Base-by-base conservation (phyloP, 192 early-diverging fungal species). In the Coemansia sp. region DNA sequence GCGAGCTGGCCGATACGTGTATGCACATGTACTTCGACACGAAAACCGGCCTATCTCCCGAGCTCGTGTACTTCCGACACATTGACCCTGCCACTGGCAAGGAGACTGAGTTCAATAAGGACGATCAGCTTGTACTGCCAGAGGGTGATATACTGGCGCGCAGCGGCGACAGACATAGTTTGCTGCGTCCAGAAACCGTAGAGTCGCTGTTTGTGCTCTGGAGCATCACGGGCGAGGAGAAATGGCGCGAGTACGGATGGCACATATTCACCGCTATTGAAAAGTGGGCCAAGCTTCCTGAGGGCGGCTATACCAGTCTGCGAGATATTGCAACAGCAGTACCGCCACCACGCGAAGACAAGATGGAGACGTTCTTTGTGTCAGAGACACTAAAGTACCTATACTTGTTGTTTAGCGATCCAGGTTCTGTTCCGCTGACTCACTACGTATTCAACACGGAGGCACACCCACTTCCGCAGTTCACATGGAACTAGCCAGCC, bases 311-410 rank as follows among this genome's bases (percentile, higher is more conserved):
- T 63, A 70, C 87, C 7, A 81, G 77, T 64, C 61, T 90, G 68
- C 13, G 49, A 33, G 74, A 78, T 35, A 62, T 78, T 23, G 68
- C 61, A 1, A 70, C 61, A 1, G 42, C 49, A 35, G 53, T 74
- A 23, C 82, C 76, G 23, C 76, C 82, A 0, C 33, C 44, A 13
- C 64, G 64, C 21, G 46, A 62, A 6, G 76, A 81, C 46, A 69
- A 62, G 37, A 75, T 85, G 73, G 82, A 86, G 61, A 90, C 89
- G 44, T 98, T 95, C 75, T 95, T 95, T 70, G 82, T 96, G 53
- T 92, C 95, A 1, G 96, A 98, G 72, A 96, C 95, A 2, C 86
- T 98, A 66, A 98, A 98, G 81, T 98, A 98, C 72, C 79, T 95
- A 19, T 98, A 91, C 72, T 70, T 98, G 72, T 85, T 97, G 47